These are phyloP conservation scores for Colletotrichum sp. DNA, from an alignment of 2,329 filamentous ascomycete genomes.

Conservation along the genomic window DNA sequence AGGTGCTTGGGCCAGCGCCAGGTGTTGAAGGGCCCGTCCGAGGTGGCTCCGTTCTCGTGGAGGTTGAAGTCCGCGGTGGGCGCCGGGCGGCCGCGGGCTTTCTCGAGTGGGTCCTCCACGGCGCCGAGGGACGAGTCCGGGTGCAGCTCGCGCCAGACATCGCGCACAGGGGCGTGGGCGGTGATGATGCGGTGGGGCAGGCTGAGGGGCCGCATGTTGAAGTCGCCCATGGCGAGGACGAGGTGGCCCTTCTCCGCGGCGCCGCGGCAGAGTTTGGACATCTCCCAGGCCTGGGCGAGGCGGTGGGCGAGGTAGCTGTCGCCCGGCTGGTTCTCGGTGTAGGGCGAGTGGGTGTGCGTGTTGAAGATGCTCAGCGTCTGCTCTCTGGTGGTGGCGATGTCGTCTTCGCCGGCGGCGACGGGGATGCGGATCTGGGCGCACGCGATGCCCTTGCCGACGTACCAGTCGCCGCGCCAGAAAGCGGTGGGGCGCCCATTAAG, in stretches of 20 bases:
- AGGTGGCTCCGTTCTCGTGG: constrained; percentile 82
- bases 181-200: constrained; percentile 85
- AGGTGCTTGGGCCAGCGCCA: constrained; percentile 86
- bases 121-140: constrained; percentile 84
- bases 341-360: constrained; percentile 83
- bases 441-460: constrained; percentile 92
- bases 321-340: constrained; percentile 73
- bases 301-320: constrained; percentile 92
- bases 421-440: constrained; percentile 69
- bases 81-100: constrained; percentile 67
- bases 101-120: constrained; percentile 70
- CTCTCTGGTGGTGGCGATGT: constrained; percentile 37
- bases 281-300: constrained; percentile 92
- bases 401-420: background rate
- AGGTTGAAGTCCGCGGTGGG: constrained; percentile 83
- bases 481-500: constrained; percentile 92
- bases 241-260: constrained; percentile 83
- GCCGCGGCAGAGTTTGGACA: constrained; percentile 84
- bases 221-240: constrained; percentile 87
- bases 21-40: constrained; percentile 85
- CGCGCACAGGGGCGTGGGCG: constrained; percentile 76
- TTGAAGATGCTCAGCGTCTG: constrained; percentile 89
- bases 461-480: constrained; percentile 96
- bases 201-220: constrained; percentile 93
- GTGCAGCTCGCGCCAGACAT: constrained; percentile 85